Conservation (phyloP, 169 alveolate genomes). For the Eimeria maxima region DNA sequence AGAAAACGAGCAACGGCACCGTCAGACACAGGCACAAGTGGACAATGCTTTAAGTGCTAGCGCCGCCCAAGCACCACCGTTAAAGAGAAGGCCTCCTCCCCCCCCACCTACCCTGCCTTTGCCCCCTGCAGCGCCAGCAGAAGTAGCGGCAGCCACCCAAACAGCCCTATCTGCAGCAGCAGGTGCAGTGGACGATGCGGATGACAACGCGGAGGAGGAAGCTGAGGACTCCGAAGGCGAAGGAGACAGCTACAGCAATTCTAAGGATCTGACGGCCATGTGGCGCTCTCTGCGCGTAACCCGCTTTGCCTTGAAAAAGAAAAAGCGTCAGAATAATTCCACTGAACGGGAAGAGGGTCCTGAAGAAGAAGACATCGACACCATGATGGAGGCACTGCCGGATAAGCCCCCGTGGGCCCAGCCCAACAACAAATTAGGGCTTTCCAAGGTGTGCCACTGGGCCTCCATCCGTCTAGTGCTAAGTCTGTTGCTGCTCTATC, state of each 20-base stretch:
- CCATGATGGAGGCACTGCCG: slow-evolving; percentile 40
- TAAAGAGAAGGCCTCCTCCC: slow-evolving; percentile 31
- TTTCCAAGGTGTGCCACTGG: slow-evolving; percentile 2
- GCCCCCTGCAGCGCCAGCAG: not conserved
- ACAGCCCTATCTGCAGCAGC: not conserved
- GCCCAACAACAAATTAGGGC: slow-evolving; percentile 40
- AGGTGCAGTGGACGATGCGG: not conserved
- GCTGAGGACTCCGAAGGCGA: slow-evolving; percentile 17
- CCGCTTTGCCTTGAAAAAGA: slow-evolving; percentile 29
- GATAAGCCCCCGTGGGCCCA: slow-evolving; percentile 36
- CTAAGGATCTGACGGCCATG: slow-evolving; percentile 22
- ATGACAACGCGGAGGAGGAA: not conserved
- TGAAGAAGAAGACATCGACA: slow-evolving; percentile 42
- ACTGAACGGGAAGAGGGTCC: not conserved
- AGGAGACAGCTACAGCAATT: slow-evolving; percentile 23
- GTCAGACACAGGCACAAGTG: not conserved
- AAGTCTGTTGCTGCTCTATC: not conserved
- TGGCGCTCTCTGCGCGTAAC: slow-evolving; percentile 41
- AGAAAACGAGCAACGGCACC: not conserved
- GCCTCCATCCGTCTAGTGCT: not conserved
- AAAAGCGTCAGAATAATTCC: not conserved
- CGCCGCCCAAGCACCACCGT: not conserved
- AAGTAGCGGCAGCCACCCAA: not conserved
- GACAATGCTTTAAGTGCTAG: no score
- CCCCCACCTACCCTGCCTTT: slow-evolving; percentile 50